phyloP scores from a whole-genome alignment of 768 basidiomycete species.

The Holtermanniella nyarrowii region DNA sequence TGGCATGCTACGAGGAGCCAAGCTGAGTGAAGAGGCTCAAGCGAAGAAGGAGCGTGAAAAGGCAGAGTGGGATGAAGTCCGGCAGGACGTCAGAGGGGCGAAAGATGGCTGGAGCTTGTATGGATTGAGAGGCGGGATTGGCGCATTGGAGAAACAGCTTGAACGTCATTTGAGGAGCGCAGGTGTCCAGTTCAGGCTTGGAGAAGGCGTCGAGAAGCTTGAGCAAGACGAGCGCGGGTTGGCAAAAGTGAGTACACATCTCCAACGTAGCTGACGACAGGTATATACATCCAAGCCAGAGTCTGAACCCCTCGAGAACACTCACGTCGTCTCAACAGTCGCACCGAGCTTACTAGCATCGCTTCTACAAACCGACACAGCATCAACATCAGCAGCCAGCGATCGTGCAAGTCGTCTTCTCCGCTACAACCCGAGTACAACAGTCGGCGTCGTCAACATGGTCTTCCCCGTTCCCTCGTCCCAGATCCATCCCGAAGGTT shows the following conservation, averaged over 20 bases:
- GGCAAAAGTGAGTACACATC: neutral
- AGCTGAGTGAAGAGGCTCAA: slow-evolving; percentile 6
- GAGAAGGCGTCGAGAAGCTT: slow-evolving; percentile 40
- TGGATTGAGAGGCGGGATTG: slow-evolving; percentile 68
- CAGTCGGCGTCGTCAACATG: slow-evolving; percentile 80
- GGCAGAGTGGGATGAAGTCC: slow-evolving; percentile 55
- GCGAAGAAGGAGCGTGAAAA: slow-evolving; percentile 47
- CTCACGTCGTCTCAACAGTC: slow-evolving; percentile 66
- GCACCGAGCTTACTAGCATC: slow-evolving; percentile 52
- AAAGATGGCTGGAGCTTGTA: slow-evolving; percentile 67
- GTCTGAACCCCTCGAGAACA: neutral
- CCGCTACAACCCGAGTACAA: slow-evolving; percentile 54
- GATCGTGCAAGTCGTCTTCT: neutral
- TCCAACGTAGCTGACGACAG: neutral
- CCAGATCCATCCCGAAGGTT: slow-evolving; percentile 68
- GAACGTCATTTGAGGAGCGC: slow-evolving; percentile 44
- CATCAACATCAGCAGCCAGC: too few relatives aligned
- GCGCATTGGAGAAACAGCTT: slow-evolving; percentile 55
- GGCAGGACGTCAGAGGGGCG: slow-evolving; percentile 48
- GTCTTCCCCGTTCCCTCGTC: slow-evolving; percentile 54
- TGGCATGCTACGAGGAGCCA: slow-evolving; percentile 43
- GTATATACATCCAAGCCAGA: neutral
- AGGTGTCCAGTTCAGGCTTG: slow-evolving; percentile 54
- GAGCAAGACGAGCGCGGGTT: neutral
- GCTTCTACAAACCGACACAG: too few relatives aligned